Base-by-base conservation (phyloP, 345 rosid species). In the Cardamine occulta region DNA sequence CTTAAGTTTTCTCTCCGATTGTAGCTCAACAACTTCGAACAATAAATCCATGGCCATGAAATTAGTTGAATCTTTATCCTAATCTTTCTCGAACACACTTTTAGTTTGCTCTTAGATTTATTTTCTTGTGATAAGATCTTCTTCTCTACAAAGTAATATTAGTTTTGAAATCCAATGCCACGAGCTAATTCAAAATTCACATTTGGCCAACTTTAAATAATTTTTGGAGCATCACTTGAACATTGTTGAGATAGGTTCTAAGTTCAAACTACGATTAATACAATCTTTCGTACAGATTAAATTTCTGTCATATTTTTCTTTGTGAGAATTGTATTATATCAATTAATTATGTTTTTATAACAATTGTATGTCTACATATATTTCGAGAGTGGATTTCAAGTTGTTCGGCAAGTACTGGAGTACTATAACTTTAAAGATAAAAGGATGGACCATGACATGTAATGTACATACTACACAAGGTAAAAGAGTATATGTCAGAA, bases 1-100 rank as follows among this genome's bases (percentile, higher is more conserved):
- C n/a, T n/a, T n/a, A 28, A 44, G 44, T 70, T 76, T 52, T 54
- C 66, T 63, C 19, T 32, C 54, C 23, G 31, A 17, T 52, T 69
- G 64, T 76, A 70, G 80, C 70, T 76, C 70, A 70, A 70, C 75
- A 60, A 62, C 75, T 63, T 70, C 65, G 63, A 59, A 60, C 39
- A 42, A 39, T 10, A 37, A 51, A 66, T 23, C 72, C 24, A 74
- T 23, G 62, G 59, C 68, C 61, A 29, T 48, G 9, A 44, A 40
- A 44, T 48, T 24, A 48, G 69, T 73, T 72, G 68, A 72, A 60
- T 37, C 21, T 52, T 26, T 39, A 23, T 7, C 39, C 9, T 15
- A 52, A 39, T 45, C 1, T 45, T 58, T 31, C 11, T 58, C 56
- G 14, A 17, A 17, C 42, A 17, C 42, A n/a, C 8, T 59, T 59